Conservation (phyloP, 129 eudicot species). For the Kitagawia praeruptora region DNA sequence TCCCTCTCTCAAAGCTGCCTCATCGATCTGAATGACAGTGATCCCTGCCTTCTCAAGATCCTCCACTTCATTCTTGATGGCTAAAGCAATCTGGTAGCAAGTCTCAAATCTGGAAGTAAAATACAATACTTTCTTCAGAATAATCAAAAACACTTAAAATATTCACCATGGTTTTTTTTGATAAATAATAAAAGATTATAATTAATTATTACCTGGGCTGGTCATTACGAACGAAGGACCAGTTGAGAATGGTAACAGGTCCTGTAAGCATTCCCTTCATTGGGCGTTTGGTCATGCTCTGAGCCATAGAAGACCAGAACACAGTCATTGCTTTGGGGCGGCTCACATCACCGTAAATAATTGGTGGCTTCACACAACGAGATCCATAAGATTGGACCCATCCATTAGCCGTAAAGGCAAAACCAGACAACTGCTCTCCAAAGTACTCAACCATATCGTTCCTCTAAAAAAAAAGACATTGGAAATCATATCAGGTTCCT, state of each 20-base stretch:
- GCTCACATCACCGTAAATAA: constrained; percentile 83
- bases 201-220: constrained; percentile 52
- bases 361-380: constrained; percentile 86
- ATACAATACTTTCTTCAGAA: background rate
- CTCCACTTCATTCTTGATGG: constrained; percentile 92
- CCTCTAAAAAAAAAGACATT: constrained; percentile 25
- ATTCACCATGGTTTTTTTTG: background rate
- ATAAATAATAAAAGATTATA: background rate
- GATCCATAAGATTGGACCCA: constrained; percentile 87
- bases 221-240: constrained; percentile 78
- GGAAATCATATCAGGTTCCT: background rate
- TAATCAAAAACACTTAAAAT: background rate
- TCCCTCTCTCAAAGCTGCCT: constrained; percentile 84
- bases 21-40: constrained; percentile 73
- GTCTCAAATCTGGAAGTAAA: constrained; percentile 44
- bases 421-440: constrained; percentile 92
- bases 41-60: constrained; percentile 89
- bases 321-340: constrained; percentile 82
- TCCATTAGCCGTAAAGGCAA: constrained; percentile 92
- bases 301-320: constrained; percentile 71
- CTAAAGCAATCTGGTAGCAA: constrained; percentile 97
- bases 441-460: constrained; percentile 97
- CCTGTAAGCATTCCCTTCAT: constrained; percentile 99
- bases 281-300: constrained; percentile 84
- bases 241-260: constrained; percentile 80